Conservation (phyloP, 1,284 basidiomycete species). For the Ustilago shanxiensis region DNA sequence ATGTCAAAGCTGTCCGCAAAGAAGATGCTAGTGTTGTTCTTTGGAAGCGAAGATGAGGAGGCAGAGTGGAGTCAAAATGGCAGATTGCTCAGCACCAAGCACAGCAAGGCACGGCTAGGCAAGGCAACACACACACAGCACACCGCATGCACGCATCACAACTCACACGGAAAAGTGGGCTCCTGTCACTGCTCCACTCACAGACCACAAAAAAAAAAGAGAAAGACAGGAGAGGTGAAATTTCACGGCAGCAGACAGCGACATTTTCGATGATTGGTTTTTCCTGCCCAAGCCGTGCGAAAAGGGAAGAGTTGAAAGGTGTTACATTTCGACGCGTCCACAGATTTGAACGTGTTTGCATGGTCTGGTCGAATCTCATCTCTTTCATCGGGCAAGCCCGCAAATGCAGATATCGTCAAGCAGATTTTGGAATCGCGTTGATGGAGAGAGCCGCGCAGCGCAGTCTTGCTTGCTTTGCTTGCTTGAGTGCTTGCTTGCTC, state of each 20-base stretch:
- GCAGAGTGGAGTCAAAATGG: background rate
- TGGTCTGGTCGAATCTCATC: background rate
- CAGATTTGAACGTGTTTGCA: background rate
- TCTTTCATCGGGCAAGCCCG: background rate
- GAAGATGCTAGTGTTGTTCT: slow-evolving; percentile 4
- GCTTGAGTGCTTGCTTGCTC: no score
- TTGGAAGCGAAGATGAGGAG: background rate
- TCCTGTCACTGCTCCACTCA: background rate
- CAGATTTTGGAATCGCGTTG: background rate
- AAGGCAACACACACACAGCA: background rate
- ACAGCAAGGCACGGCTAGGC: no score
- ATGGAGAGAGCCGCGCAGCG: background rate
- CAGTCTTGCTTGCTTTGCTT: no score
- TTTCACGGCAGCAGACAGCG: slow-evolving; percentile 13
- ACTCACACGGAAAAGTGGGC: background rate
- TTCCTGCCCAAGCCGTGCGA: slow-evolving; percentile 28
- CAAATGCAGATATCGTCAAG: background rate
- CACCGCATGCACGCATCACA: slow-evolving; percentile 3
- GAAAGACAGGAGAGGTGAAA: background rate
- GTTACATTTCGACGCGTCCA: slow-evolving; percentile 21
- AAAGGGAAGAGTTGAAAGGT: background rate
- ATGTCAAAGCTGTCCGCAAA: background rate
- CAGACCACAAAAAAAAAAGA: no score
- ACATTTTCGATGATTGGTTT: no score
- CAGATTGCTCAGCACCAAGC: slow-evolving; percentile 3